Evolutionary conservation across 2,329 filamentous ascomycete species (phyloP).

Genomic region (Verticillium alfalfae): DNA sequence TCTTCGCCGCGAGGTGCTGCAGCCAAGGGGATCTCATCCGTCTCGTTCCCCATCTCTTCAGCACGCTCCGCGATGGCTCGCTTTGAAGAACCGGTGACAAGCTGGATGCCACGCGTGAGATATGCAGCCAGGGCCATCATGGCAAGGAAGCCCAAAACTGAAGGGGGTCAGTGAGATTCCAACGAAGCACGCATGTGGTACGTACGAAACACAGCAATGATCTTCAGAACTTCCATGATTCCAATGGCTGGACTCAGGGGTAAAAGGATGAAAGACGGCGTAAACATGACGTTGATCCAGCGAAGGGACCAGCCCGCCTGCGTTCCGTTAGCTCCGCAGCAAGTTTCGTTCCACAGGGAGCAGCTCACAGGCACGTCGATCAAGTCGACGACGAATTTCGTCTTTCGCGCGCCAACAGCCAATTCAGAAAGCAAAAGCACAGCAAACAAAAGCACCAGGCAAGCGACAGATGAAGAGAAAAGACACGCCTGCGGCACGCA

Average conservation of each 20-base stretch:
- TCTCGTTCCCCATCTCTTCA: conserved; percentile 40
- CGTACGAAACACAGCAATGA: conserved; percentile 54
- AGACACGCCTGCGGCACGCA: conserved; percentile 39
- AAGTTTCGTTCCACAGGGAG: not conserved
- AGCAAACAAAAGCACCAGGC: conserved; percentile 48
- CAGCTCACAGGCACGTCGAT: conserved; percentile 48
- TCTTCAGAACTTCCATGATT: conserved; percentile 49
- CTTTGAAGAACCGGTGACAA: conserved; percentile 45
- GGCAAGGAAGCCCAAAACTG: conserved; percentile 47
- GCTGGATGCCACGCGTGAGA: conserved; percentile 46
- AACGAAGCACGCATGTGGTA: not conserved
- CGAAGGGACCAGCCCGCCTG: conserved; percentile 52
- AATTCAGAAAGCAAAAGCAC: conserved; percentile 40
- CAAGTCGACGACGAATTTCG: conserved; percentile 37
- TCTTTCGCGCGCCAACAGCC: conserved; percentile 40
- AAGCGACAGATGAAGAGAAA: conserved; percentile 59
- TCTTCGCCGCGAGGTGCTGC: conserved; percentile 8
- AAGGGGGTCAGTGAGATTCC: not conserved
- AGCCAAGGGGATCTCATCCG: conserved; percentile 42
- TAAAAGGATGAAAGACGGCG: conserved; percentile 52
- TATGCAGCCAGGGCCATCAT: conserved; percentile 49
- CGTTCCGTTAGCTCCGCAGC: conserved; percentile 2
- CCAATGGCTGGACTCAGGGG: conserved; percentile 51
- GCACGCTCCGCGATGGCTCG: conserved; percentile 43
- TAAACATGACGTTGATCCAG: conserved; percentile 56